Evolutionary conservation across 1,284 basidiomycete species (phyloP).

Genomic region (Ceratobasidium sp.): DNA sequence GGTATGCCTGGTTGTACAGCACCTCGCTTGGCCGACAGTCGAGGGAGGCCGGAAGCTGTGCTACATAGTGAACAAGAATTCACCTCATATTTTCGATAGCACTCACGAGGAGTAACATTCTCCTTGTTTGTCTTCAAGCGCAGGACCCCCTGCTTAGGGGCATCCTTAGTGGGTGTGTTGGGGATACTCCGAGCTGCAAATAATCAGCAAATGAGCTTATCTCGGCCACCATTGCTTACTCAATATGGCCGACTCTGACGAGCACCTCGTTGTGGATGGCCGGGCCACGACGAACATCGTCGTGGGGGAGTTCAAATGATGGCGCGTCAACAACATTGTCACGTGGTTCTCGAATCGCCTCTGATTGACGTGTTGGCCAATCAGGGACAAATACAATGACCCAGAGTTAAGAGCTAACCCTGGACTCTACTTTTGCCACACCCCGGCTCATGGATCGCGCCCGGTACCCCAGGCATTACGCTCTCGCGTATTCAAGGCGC

Average conservation of each 20-base stretch:
- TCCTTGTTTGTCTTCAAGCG: constrained; percentile 35
- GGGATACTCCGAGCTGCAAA: neutral
- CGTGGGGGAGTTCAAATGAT: constrained; percentile 30
- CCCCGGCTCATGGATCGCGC: no score
- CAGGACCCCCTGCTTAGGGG: constrained; percentile 44
- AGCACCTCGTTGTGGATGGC: constrained; percentile 33
- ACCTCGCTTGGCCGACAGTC: constrained; percentile 20
- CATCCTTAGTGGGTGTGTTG: constrained; percentile 34
- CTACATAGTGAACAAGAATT: neutral
- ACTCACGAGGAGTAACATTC: constrained; percentile 32
- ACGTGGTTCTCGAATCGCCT: constrained; percentile 34
- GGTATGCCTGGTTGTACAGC: constrained; percentile 1
- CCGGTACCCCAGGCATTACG: no score
- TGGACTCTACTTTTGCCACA: neutral
- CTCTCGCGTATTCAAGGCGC: no score
- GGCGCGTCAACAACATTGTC: constrained; percentile 30
- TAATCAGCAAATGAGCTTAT: neutral
- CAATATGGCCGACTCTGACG: constrained; percentile 12
- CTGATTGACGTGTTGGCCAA: constrained; percentile 23
- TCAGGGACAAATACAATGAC: neutral
- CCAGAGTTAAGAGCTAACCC: no score
- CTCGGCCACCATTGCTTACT: neutral
- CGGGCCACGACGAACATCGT: constrained; percentile 32
- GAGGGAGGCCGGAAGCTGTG: constrained; percentile 31
- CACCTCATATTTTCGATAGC: neutral